Conservation (phyloP, 148 eudicot genomes). For the Polygonum maritimum region DNA sequence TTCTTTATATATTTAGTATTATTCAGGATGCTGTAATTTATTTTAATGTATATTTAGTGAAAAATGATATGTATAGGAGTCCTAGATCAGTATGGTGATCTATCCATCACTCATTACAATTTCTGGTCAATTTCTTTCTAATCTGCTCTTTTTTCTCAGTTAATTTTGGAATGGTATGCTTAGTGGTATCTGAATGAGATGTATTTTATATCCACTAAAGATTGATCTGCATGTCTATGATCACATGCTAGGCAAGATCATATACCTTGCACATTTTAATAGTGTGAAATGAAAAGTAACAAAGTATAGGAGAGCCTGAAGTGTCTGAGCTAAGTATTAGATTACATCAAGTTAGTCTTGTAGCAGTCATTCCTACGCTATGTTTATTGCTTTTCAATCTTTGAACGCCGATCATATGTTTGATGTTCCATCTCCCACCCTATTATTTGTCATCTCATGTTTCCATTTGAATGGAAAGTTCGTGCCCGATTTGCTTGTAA, state of each 20-base stretch:
- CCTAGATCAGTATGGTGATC: not conserved
- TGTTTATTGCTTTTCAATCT: not conserved
- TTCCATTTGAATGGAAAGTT: slow-evolving; percentile 1
- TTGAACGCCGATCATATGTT: not conserved
- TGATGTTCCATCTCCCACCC: not conserved
- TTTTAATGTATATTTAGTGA: not conserved
- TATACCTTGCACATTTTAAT: not conserved
- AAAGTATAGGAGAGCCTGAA: not conserved
- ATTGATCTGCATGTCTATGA: not conserved
- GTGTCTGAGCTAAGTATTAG: not conserved
- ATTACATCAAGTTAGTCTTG: not conserved
- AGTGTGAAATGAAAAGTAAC: not conserved
- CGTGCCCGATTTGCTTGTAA: not conserved
- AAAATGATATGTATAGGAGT: not conserved
- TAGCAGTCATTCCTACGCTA: not conserved
- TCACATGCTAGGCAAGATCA: not conserved
- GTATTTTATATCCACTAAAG: not conserved
- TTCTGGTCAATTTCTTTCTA: not conserved
- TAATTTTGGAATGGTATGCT: not conserved
- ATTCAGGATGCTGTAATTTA: not conserved
- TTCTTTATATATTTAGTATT: too few species aligned
- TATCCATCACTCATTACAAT: not conserved
- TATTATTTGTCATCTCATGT: not conserved
- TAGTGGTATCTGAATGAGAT: not conserved
- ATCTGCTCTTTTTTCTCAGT: not conserved